Evolutionary conservation across 495 filamentous ascomycete species (phyloP), one percentile per base, ranked within the genome.

Genomic region (Hypoxylon cercidicola): DNA sequence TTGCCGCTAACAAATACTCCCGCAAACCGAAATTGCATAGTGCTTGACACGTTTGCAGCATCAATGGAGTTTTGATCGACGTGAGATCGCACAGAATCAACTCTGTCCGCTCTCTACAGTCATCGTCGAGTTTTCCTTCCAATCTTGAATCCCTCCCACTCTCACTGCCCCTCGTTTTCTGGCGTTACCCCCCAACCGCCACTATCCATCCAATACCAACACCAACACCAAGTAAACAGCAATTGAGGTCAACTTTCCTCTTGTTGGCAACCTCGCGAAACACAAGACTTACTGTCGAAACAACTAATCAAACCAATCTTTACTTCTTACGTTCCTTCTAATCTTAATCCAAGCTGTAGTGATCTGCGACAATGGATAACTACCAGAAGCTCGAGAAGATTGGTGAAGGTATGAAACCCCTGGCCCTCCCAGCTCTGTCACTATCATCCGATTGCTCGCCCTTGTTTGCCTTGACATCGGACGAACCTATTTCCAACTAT

Each of bases 351-450:
- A 45, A 45, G 25, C 16, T 32, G 20, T 52, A 51, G 13, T 21
- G 5, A 30, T 37, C 44, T 32, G 48, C 45, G 21, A 66, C 60
- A 66, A 99, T 99, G 95, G 95, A 99, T 75, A 97, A 97, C 77
- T 99, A 99, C 78, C 93, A 98, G 82, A 97, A 97, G 81, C 90
- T 99, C 59, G 95, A 99, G 83, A 99, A 99, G 82, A 96, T 99
- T 77, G 95, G 95, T 70, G 95, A 99, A 85, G 95, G 95, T 97
- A 77, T 76, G 21, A 34, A 44, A 25, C 9, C 16, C 40, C 23
- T 45, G 20, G 46, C 44, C 48, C 65, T 55, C 32, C 10, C 11
- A 12, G 8, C 19, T 18, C 16, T 19, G 30, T 37, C 12, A 13
- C 44, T 18, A 20, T 44, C 50, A 28, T 63, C 48, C 56, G 35